Evolutionary conservation across 192 early-diverging fungal species (phyloP).

Genomic region (Backusella macrospora): DNA sequence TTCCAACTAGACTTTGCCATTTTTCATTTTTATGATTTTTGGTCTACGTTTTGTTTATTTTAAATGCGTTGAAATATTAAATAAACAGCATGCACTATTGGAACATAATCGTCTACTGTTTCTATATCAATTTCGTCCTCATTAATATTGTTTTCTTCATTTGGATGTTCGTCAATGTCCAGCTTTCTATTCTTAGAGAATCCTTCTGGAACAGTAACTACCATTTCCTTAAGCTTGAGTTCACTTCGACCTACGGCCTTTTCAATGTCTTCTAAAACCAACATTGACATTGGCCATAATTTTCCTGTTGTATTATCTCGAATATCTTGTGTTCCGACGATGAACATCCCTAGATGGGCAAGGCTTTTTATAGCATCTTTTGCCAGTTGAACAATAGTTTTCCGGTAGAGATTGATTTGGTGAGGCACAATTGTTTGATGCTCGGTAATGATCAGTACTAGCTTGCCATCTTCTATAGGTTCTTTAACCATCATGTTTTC

Average conservation of each 20-base stretch:
- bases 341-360: slow-evolving; percentile 63
- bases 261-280: slow-evolving; percentile 75
- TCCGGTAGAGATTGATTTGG: slow-evolving; percentile 63
- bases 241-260: slow-evolving; percentile 51
- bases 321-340: slow-evolving; percentile 74
- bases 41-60: not conserved
- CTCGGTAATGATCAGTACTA: slow-evolving; percentile 61
- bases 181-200: slow-evolving; percentile 58
- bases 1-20: slow-evolving; percentile 4
- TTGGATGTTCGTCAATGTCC: slow-evolving; percentile 32
- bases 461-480: slow-evolving; percentile 44
- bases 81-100: slow-evolving; percentile 60
- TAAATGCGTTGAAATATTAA: slow-evolving; percentile 35
- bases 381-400: slow-evolving; percentile 63
- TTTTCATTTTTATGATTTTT: slow-evolving; percentile 14
- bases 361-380: slow-evolving; percentile 57
- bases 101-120: slow-evolving; percentile 41
- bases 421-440: slow-evolving; percentile 51
- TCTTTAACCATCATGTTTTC: slow-evolving; percentile 59
- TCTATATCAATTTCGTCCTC: slow-evolving; percentile 42
- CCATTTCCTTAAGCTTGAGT: slow-evolving; percentile 66
- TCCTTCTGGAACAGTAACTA: slow-evolving; percentile 69
- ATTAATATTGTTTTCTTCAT: slow-evolving; percentile 36
- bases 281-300: slow-evolving; percentile 74
- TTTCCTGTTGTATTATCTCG: slow-evolving; percentile 58